Base-by-base conservation (phyloP, 2,329 filamentous ascomycete genomes). In the Xylaria sp. region DNA sequence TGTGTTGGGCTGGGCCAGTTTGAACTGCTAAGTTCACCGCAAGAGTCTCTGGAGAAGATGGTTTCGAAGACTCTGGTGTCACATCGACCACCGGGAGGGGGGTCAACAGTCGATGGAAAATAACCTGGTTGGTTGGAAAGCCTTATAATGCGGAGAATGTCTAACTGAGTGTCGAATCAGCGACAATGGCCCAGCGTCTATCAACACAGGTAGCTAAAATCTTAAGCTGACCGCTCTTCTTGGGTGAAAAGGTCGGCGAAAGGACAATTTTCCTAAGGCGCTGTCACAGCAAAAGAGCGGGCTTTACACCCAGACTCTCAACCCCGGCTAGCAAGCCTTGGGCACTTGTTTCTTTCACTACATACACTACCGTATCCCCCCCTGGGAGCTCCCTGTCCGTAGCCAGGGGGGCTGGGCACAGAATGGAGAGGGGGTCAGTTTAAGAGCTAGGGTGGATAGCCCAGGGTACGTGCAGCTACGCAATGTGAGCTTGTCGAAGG, bases 211-310 rank as follows among this genome's bases (percentile, higher is more conserved):
- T 63, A 62, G 56, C 25, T 63, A 71, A 37, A 72, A 63, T 76
- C 72, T 72, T 75, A 76, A 73, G 74, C 70, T 77, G 76, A 77
- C 76, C 76, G 76, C 76, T 73, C 73, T 71, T 77, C 75, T 65
- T 57, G 34, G 57, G 64, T 67, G 44, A 34, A 72, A 75, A 57
- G 52, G 76, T 73, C 75, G 71, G 75, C 67, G 51, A 69, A 69
- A 65, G 12, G 25, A 44, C 59, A 13, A n/a, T 37, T 46, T 56
- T 65, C 54, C 61, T 57, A 54, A 55, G 65, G 50, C 44, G 55
- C 60, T n/a, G 37, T 31, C 54, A 37, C 54, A 20, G 52, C 50
- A 3, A 71, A 69, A 69, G 67, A 64, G 69, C 66, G 67, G 67
- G 67, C 46, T 71, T 48, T 66, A 15, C 46, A 50, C 25, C 57